These are phyloP conservation scores for Ceratocystis cacaofunesta DNA, from an alignment of 2,329 filamentous ascomycete species.

Conservation along the genomic window DNA sequence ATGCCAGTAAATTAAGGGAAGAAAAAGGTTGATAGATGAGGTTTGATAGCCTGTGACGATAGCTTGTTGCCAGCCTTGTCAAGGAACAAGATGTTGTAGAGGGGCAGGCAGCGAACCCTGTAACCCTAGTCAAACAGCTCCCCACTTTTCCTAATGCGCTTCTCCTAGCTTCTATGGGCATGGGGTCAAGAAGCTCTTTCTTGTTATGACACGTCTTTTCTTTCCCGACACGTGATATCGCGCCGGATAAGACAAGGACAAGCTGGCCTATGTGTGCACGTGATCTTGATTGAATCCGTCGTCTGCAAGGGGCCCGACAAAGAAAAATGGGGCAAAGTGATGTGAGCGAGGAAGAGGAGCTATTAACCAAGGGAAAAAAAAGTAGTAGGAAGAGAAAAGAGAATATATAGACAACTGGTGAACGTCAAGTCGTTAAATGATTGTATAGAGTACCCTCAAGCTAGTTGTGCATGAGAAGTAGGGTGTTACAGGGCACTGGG, in stretches of 20 bases:
- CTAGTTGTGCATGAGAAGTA: no score
- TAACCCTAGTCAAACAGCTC: not conserved
- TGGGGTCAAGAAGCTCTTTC: no score
- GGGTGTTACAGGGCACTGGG: no score
- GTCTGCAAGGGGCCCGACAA: not conserved
- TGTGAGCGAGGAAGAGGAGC: not conserved
- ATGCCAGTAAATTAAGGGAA: not conserved
- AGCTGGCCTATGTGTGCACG: not conserved
- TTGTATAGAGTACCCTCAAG: not conserved
- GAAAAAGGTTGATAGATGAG: not conserved
- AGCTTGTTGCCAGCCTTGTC: constrained; percentile 13
- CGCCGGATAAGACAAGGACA: not conserved
- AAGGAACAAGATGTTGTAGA: not conserved
- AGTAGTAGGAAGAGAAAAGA: not conserved
- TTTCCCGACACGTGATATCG: not conserved
- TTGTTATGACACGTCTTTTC: not conserved
- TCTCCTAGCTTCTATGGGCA: not conserved
- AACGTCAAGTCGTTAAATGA: no score
- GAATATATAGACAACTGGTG: not conserved
- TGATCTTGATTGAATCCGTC: not conserved
- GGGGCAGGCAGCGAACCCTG: not conserved
- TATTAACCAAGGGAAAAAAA: not conserved
- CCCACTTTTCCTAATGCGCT: not conserved
- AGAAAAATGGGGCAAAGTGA: not conserved
- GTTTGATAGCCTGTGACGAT: constrained; percentile 3